Percentiles rank a stretch among this genome's conserved stretches.
phyloP scores from a whole-genome alignment of 164 flowering plant species.

The Vitis labrusca region DNA sequence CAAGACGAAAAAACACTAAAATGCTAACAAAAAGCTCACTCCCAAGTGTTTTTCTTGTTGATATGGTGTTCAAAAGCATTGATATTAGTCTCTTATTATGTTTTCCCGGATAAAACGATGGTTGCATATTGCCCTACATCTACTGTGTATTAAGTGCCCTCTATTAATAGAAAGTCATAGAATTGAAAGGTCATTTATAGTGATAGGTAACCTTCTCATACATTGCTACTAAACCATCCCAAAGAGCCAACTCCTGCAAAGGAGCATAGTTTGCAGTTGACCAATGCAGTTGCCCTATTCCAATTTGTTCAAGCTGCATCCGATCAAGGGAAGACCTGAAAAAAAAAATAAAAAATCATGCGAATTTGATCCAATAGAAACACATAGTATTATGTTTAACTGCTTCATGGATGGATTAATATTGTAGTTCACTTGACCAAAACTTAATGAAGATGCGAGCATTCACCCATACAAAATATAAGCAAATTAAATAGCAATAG shows the following conservation, averaged over 20 bases:
- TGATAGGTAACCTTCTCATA: conserved; percentile 77
- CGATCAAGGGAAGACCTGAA: conserved; percentile 78
- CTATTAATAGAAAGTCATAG: not conserved
- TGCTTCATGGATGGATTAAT: too few species aligned
- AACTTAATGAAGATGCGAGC: not conserved
- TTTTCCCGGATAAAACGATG: not conserved
- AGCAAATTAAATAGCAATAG: not conserved
- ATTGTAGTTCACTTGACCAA: too few species aligned
- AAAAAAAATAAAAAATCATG: not conserved
- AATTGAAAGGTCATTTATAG: conserved; percentile 5
- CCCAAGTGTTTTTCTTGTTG: too few species aligned
- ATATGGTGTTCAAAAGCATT: too few species aligned
- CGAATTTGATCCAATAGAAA: not conserved
- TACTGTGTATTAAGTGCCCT: not conserved
- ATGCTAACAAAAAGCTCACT: too few species aligned
- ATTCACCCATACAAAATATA: not conserved
- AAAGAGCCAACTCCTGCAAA: conserved; percentile 84
- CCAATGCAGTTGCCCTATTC: conserved; percentile 96
- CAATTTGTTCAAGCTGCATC: conserved; percentile 76
- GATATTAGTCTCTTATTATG: too few species aligned
- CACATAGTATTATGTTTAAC: not conserved
- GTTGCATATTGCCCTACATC: not conserved
- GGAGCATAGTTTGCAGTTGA: conserved; percentile 98
- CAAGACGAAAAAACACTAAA: too few species aligned
- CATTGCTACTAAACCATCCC: conserved; percentile 99